Conservation (phyloP, 164 flowering plant species). For the Liriodendron chinense region DNA sequence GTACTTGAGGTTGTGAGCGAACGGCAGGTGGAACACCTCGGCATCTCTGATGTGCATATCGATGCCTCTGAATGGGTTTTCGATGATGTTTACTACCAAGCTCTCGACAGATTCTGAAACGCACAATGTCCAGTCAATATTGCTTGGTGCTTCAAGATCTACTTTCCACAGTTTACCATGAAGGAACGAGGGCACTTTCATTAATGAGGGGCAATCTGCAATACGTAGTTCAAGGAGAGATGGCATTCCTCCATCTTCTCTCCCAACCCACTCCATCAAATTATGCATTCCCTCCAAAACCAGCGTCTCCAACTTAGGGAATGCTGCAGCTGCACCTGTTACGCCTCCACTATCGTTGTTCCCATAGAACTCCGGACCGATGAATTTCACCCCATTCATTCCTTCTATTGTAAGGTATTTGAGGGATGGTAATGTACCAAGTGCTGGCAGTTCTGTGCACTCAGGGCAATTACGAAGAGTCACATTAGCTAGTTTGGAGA, state of each 20-base stretch:
- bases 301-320: slow-evolving; percentile 6
- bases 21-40: neutral
- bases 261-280: slow-evolving; percentile 2
- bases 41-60: too few relatives aligned
- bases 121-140: slow-evolving; percentile 12
- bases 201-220: neutral
- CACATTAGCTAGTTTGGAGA: neutral
- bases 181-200: slow-evolving; percentile 9
- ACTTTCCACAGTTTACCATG: slow-evolving; percentile 8
- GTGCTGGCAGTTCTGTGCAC: neutral
- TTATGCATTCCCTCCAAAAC: neutral
- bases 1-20: neutral
- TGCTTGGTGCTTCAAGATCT: neutral
- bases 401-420: neutral
- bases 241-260: neutral
- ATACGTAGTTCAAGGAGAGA: neutral
- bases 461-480: neutral
- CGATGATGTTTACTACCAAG: too few relatives aligned
- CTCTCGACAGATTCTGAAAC: too few relatives aligned
- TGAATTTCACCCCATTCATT: neutral
- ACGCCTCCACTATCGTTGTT: neutral
- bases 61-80: too few relatives aligned
- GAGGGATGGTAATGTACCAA: slow-evolving; percentile 7
- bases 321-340: neutral
- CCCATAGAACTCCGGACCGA: neutral